Evolutionary conservation across 2,329 filamentous ascomycete genomes (phyloP), one percentile per base, ranked within the genome.

Genomic region (Didymella glomerata): DNA sequence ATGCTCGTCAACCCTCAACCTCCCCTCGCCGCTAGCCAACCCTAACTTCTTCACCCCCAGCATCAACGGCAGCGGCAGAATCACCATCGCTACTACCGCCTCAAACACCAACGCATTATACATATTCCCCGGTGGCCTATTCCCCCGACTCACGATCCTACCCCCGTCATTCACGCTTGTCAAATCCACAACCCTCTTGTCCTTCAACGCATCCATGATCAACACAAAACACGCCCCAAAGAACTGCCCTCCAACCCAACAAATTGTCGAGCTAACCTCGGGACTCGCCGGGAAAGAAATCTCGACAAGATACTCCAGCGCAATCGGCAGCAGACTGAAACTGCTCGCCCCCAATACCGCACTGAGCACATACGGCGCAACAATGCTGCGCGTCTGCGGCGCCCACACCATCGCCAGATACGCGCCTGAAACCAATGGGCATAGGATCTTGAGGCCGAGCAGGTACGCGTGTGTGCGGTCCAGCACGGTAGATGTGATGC

Each of bases 331-430:
- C 3, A 98, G 80, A 20, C 85, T 85, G 78, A 98, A 98, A 10
- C 85, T 88, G 0, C 91, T 81, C 1, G 92, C 93, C 44, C 95
- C 95, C 3, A 97, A 82, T 16, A 96, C 62, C 2, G 89, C 86
- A 64, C 91, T 86, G 16, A 96, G 84, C 52, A 90, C 83, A 72
- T 92, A 97, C 0, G 91, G 88, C 0, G 91, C 90, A 0, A 82
- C 85, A 0, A 93, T 70, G 3, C 71, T 76, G 27, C 82, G 77
- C 0, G 90, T 88, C 13, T 81, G 77, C 1, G 91, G 91, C 73
- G 93, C 93, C 84, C 91, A 98, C 65, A 95, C 83, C 67, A 98
- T 89, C 11, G 83, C 82, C 30, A 98, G 84, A 75, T 96, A 97
- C 51, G 79, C 81, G n/a, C 87, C 59, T 0, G 84, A 91, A 42